Percentiles rank a stretch among this genome's conserved stretches.
Conservation (phyloP, 176 grass and related monocot genomes). For the Ensete ventricosum region DNA sequence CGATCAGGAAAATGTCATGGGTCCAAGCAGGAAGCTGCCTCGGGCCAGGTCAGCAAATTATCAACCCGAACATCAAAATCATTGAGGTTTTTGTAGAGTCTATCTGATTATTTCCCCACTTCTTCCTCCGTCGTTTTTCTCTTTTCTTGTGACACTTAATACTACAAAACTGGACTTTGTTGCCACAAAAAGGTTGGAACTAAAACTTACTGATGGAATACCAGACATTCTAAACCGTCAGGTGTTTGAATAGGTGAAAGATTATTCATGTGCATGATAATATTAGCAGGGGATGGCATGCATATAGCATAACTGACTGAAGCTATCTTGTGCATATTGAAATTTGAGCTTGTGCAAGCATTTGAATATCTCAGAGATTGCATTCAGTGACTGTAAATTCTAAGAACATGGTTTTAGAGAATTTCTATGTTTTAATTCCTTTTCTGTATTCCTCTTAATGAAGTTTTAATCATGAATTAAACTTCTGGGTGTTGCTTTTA, state of each 20-base stretch:
- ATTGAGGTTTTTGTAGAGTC: neutral
- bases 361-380: no score
- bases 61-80: neutral
- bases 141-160: neutral
- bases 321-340: no score
- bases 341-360: no score
- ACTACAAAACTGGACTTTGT: neutral
- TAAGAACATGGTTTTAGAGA: no score
- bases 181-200: neutral
- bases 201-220: neutral
- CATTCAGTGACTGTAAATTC: no score
- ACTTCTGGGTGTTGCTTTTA: no score
- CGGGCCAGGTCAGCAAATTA: conserved; percentile 29
- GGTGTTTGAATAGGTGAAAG: neutral
- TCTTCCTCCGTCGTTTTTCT: neutral
- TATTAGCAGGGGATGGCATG: no score
- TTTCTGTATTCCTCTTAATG: no score
- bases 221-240: no score
- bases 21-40: conserved; percentile 25
- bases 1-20: conserved; percentile 37
- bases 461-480: no score
- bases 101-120: neutral
- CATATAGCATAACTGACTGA: no score
- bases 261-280: neutral
- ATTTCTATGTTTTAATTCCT: no score